Evolutionary conservation across 73 alveolate species (phyloP), one percentile per base, ranked within the genome.

Genomic region (Stentor coeruleus): DNA sequence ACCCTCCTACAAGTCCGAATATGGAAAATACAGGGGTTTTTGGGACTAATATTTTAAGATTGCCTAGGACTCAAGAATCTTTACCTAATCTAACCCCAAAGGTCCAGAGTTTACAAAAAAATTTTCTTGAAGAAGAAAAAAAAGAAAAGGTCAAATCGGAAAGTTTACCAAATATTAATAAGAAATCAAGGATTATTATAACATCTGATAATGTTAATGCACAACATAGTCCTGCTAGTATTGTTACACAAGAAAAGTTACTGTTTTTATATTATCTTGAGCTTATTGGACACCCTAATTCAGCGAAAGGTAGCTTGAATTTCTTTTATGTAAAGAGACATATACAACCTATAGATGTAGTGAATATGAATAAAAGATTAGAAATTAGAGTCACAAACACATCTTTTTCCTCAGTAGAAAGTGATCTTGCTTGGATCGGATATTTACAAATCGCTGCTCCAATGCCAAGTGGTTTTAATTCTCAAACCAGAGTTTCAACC

Each of bases 381-480:
- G 79, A 40, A 31, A 20, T 66, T 14, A 66, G 37, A 2, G 79
- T 75, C 2, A 36, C 83, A 1, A 75, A 20, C 15, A 20, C 38
- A n/a, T 66, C 83, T 14, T 75, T 36, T 33, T 37, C 59, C n/a
- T 75, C 83, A 1, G n/a, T n/a, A n/a, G 83, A 75, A 14, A 75
- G 83, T 2, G 83, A 75, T 35, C 39, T 75, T 20, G 83, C 39
- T 14, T 75, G 83, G 72, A 75, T 75, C 1, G 83, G 80, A 36
- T 75, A 75, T 37, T 38, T 75, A 15, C 79, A 66, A 33, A 31
- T 31, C n/a, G 79, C 79, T 20, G 39, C 79, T 66, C 79, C 79
- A 20, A 66, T 66, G 79, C 79, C 79, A 26, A 31, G 15, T 2
- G 79, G 79, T 15, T 66, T 66, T 40, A 31, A 66, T 20, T 20